Conservation (phyloP, 2,329 filamentous ascomycete genomes). For the Ascochyta lentis region DNA sequence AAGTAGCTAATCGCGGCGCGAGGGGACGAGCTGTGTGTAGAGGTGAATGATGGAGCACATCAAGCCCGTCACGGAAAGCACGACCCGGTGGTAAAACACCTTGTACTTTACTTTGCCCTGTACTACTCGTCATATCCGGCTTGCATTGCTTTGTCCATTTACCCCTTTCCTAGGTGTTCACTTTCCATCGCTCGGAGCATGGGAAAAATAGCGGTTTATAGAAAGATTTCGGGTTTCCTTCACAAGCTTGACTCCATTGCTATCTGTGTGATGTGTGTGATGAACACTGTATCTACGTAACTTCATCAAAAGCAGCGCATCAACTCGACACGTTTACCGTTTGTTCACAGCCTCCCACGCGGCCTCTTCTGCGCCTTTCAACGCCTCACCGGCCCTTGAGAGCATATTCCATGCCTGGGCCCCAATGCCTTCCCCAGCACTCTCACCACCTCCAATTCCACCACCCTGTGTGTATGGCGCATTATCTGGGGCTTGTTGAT, state of each 20-base stretch:
- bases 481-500: constrained; percentile 54
- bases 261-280: constrained; percentile 15
- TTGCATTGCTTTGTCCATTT: constrained; percentile 49
- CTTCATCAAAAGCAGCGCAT: not conserved
- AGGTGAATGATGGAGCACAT: constrained; percentile 47
- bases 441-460: constrained; percentile 40
- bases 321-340: constrained; percentile 2
- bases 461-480: constrained; percentile 50
- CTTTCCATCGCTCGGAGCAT: constrained; percentile 46
- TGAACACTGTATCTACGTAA: not conserved
- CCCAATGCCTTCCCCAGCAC: constrained; percentile 37
- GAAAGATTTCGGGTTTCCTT: constrained; percentile 44
- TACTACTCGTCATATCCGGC: constrained; percentile 49
- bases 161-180: constrained; percentile 42
- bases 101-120: constrained; percentile 53
- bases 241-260: constrained; percentile 11
- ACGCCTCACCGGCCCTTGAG: constrained; percentile 46
- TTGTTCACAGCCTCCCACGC: constrained; percentile 45
- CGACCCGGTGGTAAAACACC: constrained; percentile 49
- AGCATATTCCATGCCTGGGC: constrained; percentile 43
- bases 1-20: constrained; percentile 42
- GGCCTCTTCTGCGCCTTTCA: constrained; percentile 46
- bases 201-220: constrained; percentile 50
- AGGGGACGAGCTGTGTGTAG: constrained; percentile 41
- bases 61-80: constrained; percentile 50